A percentile compares a stretch with the other conserved stretches of the same genome.
Evolutionary conservation across 495 filamentous ascomycete genomes (phyloP).

Genomic region (Schizothecium vesticola): DNA sequence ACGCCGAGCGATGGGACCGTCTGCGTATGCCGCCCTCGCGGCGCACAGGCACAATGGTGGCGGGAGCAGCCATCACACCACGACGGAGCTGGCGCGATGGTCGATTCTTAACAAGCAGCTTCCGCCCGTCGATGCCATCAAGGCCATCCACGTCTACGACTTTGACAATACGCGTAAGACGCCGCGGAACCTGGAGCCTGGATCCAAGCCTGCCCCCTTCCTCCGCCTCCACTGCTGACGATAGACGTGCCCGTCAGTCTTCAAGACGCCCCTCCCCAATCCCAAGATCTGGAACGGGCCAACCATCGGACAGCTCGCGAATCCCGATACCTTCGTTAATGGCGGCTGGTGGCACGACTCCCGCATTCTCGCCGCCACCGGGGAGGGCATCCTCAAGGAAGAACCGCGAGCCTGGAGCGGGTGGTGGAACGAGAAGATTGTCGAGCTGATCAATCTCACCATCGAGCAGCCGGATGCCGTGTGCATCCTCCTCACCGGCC

Average conservation of each 20-base stretch:
- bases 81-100: constrained; percentile 76
- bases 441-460: constrained; percentile 73
- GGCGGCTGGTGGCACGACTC: constrained; percentile 98
- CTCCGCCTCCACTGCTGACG: constrained; percentile 5
- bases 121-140: constrained; percentile 68
- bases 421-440: constrained; percentile 97
- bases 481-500: constrained; percentile 84
- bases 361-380: constrained; percentile 77
- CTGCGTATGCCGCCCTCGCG: constrained; percentile 23
- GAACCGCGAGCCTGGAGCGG: constrained; percentile 81
- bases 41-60: constrained; percentile 20
- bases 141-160: constrained; percentile 88
- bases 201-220: constrained; percentile 26
- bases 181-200: background rate
- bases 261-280: constrained; percentile 84
- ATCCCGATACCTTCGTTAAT: constrained; percentile 67
- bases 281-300: constrained; percentile 75
- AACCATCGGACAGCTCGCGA: constrained; percentile 70
- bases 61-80: constrained; percentile 42
- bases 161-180: constrained; percentile 88
- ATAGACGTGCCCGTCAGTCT: constrained; percentile 51
- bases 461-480: constrained; percentile 85
- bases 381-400: constrained; percentile 76
- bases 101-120: constrained; percentile 67
- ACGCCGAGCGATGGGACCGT: constrained; percentile 23